Conservation (phyloP, 1,284 basidiomycete species). For the Puccinia triticina region DNA sequence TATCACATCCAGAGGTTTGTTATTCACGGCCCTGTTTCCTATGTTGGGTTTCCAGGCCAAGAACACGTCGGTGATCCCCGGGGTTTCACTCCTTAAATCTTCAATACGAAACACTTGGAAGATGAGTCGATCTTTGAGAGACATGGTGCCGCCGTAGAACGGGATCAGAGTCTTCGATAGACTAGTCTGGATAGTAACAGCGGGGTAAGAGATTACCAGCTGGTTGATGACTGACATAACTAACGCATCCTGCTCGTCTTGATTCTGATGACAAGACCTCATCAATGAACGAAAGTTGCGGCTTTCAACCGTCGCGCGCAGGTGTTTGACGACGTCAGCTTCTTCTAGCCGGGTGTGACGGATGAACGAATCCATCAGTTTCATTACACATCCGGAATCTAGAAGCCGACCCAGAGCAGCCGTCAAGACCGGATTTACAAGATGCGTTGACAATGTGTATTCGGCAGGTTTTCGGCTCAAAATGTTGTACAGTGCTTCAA, state of each 20-base stretch:
- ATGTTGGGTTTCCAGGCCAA: conserved; percentile 42
- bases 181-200: conserved; percentile 27
- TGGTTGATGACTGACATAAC: conserved; percentile 33
- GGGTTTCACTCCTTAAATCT: conserved; percentile 41
- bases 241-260: conserved; percentile 17
- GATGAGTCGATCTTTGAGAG: conserved; percentile 37
- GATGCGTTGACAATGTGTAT: conserved; percentile 30
- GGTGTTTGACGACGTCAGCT: conserved; percentile 36
- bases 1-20: conserved; percentile 49
- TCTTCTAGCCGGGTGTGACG: conserved; percentile 26
- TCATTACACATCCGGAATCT: conserved; percentile 33
- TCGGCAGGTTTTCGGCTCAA: conserved; percentile 21
- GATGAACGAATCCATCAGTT: conserved; percentile 23
- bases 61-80: conserved; percentile 23
- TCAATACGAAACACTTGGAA: conserved; percentile 44
- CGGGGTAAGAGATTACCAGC: conserved; percentile 29
- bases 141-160: conserved; percentile 44
- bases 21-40: background rate
- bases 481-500: conserved; percentile 11
- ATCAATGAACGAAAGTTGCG: conserved; percentile 46
- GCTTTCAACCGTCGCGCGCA: conserved; percentile 34
- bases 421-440: conserved; percentile 44
- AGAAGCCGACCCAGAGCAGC: conserved; percentile 37
- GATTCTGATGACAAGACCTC: conserved; percentile 19
- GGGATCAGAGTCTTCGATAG: conserved; percentile 43